These are phyloP conservation scores for Quercus lobata DNA, from an alignment of 331 rosid genomes.

Conservation along the genomic window DNA sequence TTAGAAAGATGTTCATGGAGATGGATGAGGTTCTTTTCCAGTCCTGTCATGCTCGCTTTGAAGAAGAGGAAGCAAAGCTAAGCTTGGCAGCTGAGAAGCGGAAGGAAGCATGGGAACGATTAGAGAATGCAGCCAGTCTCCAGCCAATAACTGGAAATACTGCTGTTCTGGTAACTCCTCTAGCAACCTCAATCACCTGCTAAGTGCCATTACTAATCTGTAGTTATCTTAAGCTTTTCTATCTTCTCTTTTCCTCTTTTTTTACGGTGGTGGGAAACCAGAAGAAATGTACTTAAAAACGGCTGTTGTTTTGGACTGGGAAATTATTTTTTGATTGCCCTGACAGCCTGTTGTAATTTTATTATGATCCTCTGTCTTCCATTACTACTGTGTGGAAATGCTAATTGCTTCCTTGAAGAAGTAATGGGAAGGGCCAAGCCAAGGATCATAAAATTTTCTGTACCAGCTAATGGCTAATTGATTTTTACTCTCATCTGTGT, in stretches of 20 bases:
- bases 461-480: slow-evolving; percentile 25
- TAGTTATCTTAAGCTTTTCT: neutral
- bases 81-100: slow-evolving; percentile 49
- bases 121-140: slow-evolving; percentile 71
- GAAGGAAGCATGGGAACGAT: slow-evolving; percentile 72
- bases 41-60: slow-evolving; percentile 52
- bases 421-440: slow-evolving; percentile 38
- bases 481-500: neutral
- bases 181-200: slow-evolving; percentile 46
- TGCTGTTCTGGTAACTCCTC: slow-evolving; percentile 72
- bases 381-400: slow-evolving; percentile 24
- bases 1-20: slow-evolving; percentile 79
- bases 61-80: slow-evolving; percentile 57
- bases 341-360: slow-evolving; percentile 25
- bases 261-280: slow-evolving; percentile 12
- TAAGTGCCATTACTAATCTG: slow-evolving; percentile 18
- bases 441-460: slow-evolving; percentile 37
- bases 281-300: slow-evolving; percentile 11
- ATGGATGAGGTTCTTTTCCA: slow-evolving; percentile 83
- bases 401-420: slow-evolving; percentile 22
- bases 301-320: slow-evolving; percentile 24
- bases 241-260: slow-evolving; percentile 11
- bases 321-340: slow-evolving; percentile 11
- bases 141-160: slow-evolving; percentile 70
- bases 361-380: slow-evolving; percentile 2